Conservation (phyloP, 345 rosid species). For the Aquilaria yunnanensis region DNA sequence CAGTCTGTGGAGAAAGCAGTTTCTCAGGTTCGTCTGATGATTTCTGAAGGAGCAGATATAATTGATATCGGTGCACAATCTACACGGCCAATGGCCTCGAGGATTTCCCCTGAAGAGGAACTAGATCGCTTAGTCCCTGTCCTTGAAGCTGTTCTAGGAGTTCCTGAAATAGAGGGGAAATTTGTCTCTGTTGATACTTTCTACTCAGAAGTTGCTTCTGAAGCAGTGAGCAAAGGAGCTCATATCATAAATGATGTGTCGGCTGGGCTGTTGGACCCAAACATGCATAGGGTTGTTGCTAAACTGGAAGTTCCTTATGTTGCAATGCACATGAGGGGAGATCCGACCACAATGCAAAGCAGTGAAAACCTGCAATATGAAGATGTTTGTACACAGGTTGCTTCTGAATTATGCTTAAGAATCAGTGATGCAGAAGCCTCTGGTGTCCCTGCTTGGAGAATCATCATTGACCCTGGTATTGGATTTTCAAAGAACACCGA, state of each 20-base stretch:
- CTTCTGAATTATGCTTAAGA: constrained; percentile 51
- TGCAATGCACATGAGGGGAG: constrained; percentile 97
- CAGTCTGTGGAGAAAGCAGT: constrained; percentile 58
- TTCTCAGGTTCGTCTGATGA: constrained; percentile 63
- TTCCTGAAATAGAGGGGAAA: constrained; percentile 92
- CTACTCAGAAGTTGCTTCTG: constrained; percentile 78
- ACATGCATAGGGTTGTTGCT: constrained; percentile 65
- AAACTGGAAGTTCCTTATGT: constrained; percentile 66
- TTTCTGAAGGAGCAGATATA: constrained; percentile 76
- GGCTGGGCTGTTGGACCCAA: constrained; percentile 62
- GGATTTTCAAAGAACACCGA: constrained; percentile 80
- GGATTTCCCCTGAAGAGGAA: constrained; percentile 67
- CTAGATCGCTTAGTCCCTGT: constrained; percentile 66
- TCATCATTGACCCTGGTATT: constrained; percentile 79
- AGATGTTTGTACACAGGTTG: constrained; percentile 66
- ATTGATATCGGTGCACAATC: constrained; percentile 92
- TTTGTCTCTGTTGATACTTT: constrained; percentile 80
- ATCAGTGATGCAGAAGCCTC: constrained; percentile 62
- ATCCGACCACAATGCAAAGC: constrained; percentile 81
- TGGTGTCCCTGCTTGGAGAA: constrained; percentile 90
- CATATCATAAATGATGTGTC: constrained; percentile 85
- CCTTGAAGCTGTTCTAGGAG: constrained; percentile 49
- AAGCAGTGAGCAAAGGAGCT: constrained; percentile 74
- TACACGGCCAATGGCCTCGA: constrained; percentile 73
- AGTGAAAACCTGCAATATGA: constrained; percentile 56